Evolutionary conservation across 2,329 filamentous ascomycete species (phyloP).

Genomic region (Hawksworthiomyces lignivorus): DNA sequence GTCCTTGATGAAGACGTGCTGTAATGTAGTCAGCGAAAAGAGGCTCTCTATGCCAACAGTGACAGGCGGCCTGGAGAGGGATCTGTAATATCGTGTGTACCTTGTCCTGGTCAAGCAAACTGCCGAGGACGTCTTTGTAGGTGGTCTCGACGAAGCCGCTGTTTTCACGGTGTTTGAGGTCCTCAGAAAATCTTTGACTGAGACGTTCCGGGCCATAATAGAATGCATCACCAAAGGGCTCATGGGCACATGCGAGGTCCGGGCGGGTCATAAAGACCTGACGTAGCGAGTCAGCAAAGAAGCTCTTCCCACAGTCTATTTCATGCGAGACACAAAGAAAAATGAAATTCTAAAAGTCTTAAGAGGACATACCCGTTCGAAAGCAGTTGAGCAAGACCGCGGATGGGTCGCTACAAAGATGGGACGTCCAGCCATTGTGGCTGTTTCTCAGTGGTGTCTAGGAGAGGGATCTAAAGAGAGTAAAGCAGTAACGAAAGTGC

Average conservation of each 20-base stretch:
- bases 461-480: no score
- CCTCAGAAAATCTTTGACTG: constrained; percentile 67
- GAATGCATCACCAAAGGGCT: constrained; percentile 94
- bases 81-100: no score
- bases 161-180: constrained; percentile 45
- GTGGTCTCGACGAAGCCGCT: constrained; percentile 65
- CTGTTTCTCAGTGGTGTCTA: no score
- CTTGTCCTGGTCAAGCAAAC: constrained; percentile 58
- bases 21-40: background rate
- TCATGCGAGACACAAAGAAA: background rate
- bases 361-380: constrained; percentile 70
- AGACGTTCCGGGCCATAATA: constrained; percentile 92
- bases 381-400: constrained; percentile 90
- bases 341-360: background rate
- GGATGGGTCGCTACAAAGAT: constrained; percentile 94
- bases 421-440: constrained; percentile 64
- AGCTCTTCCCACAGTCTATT: no score
- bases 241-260: constrained; percentile 75
- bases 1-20: constrained; percentile 96
- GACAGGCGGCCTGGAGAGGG: background rate
- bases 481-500: no score
- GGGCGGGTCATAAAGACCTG: constrained; percentile 95
- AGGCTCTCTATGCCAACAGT: background rate
- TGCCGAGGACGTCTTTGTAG: constrained; percentile 69
- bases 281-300: no score